Percentiles rank a stretch among this genome's conserved stretches.
Conservation (phyloP, 768 basidiomycete genomes). For the Tylopilus plumbeoviolaceoides region DNA sequence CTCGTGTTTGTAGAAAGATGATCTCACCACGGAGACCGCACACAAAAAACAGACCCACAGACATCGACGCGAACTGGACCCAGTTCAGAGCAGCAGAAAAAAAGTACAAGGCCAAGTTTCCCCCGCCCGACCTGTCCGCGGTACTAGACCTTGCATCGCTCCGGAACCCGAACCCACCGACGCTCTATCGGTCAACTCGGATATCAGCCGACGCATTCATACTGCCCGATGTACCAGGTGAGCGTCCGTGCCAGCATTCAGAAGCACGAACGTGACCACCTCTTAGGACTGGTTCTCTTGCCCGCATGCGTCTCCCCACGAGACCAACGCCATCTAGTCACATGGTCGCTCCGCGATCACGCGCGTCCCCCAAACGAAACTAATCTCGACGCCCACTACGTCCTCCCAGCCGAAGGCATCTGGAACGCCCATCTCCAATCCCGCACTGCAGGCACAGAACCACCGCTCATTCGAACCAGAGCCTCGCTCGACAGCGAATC, state of each 20-base stretch:
- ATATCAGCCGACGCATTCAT: conserved; percentile 6
- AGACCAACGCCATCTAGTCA: conserved; percentile 65
- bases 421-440: conserved; percentile 59
- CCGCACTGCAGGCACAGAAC: conserved; percentile 34
- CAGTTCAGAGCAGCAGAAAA: conserved; percentile 79
- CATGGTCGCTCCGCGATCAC: conserved; percentile 72
- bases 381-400: conserved; percentile 85
- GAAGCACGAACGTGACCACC: not conserved
- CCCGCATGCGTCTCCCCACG: conserved; percentile 63
- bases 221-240: conserved; percentile 37
- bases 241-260: conserved; percentile 12
- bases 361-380: conserved; percentile 81
- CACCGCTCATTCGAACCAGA: conserved; percentile 38
- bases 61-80: conserved; percentile 57
- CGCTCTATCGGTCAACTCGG: conserved; percentile 1
- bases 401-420: conserved; percentile 67
- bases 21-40: conserved; percentile 40
- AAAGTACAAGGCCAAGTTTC: conserved; percentile 72
- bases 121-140: conserved; percentile 65
- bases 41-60: conserved; percentile 18
- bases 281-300: conserved; percentile 76
- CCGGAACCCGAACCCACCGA: conserved; percentile 10
- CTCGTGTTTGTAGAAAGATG: conserved; percentile 28
- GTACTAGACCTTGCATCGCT: conserved; percentile 65
- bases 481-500: conserved; percentile 19